A percentile compares a stretch with the other conserved stretches of the same genome.
phyloP scores from a whole-genome alignment of 352 stramenopile genomes.

The Phytopythium vexans region DNA sequence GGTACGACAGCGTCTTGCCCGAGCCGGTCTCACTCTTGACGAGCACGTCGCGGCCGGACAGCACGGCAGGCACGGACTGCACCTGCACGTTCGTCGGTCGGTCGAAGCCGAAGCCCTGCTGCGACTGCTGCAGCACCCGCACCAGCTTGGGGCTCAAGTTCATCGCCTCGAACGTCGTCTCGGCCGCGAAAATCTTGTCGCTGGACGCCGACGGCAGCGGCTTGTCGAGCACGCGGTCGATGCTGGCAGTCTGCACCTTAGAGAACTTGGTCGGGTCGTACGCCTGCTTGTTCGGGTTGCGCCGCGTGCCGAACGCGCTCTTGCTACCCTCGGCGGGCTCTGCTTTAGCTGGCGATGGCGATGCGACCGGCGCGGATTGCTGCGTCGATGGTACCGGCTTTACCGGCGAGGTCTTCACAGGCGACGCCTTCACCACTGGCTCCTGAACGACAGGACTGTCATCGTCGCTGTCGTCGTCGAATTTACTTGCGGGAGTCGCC shows the following conservation, averaged over 20 bases:
- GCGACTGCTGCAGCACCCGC: slow-evolving; percentile 59
- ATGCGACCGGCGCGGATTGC: neutral
- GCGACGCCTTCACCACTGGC: too few species aligned
- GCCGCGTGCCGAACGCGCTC: slow-evolving; percentile 64
- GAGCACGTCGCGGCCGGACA: slow-evolving; percentile 85
- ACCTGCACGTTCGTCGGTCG: slow-evolving; percentile 81
- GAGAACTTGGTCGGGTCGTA: slow-evolving; percentile 67
- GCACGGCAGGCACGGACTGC: slow-evolving; percentile 69
- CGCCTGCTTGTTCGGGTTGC: slow-evolving; percentile 79
- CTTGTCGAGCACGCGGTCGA: slow-evolving; percentile 68
- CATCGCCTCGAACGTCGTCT: slow-evolving; percentile 74
- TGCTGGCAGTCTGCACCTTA: slow-evolving; percentile 33
- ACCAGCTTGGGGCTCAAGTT: slow-evolving; percentile 63
- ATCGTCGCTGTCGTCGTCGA: too few species aligned
- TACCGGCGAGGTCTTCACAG: too few species aligned
- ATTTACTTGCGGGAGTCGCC: too few species aligned
- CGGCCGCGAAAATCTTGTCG: slow-evolving; percentile 78
- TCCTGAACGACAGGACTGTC: too few species aligned
- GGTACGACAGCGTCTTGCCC: slow-evolving; percentile 96
- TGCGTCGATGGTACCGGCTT: neutral
- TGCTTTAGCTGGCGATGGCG: neutral
- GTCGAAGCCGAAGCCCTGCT: slow-evolving; percentile 69
- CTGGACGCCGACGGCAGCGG: slow-evolving; percentile 69
- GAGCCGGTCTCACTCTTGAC: slow-evolving; percentile 96
- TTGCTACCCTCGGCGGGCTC: neutral